Conservation (phyloP, 2,329 filamentous ascomycete genomes). For the Ascochyta clinopodiicola region DNA sequence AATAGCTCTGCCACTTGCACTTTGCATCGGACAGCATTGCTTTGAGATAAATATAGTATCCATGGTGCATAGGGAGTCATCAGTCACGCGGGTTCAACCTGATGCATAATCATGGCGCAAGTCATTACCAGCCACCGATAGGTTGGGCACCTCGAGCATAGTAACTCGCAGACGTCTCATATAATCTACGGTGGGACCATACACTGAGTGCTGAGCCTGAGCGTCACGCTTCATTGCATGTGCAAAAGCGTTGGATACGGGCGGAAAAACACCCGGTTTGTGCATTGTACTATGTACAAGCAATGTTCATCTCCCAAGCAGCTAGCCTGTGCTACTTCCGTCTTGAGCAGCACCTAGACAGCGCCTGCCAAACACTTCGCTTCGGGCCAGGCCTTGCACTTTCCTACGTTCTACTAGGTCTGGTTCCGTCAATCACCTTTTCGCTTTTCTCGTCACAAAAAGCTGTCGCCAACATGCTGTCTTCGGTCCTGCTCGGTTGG, state of each 20-base stretch:
- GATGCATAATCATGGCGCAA: conserved; percentile 1
- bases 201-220: no score
- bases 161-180: conserved; percentile 13
- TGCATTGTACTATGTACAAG: conserved; percentile 3
- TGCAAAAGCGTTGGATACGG: no score
- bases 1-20: no score
- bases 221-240: no score
- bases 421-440: neutral
- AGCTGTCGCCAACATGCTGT: neutral
- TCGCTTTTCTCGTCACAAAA: neutral
- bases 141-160: neutral
- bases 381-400: conserved; percentile 4
- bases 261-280: no score
- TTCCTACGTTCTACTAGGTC: neutral
- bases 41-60: no score
- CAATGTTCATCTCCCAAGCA: no score
- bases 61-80: no score
- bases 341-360: conserved; percentile 8
- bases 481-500: neutral
- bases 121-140: neutral
- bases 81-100: neutral
- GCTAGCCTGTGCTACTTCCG: neutral
- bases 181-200: neutral
- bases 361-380: conserved; percentile 4
- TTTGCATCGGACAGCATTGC: no score